These are phyloP conservation scores for Wickerhamomyces ciferrii DNA, from an alignment of 805 yeast species.

Conservation along the genomic window DNA sequence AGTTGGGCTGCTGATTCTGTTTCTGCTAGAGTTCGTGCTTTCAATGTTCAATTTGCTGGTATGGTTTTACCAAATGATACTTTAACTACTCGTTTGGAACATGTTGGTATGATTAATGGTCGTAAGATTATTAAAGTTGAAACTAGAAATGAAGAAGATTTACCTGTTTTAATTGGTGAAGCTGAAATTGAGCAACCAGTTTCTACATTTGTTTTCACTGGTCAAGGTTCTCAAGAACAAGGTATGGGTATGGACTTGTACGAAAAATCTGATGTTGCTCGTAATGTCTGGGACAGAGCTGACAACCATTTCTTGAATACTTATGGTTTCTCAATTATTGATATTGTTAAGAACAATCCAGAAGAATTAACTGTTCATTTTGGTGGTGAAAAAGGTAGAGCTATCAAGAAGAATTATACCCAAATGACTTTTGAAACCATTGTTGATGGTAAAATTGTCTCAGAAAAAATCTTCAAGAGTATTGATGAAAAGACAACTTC, in stretches of 20 bases:
- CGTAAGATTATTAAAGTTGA: slow-evolving; percentile 94
- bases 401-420: slow-evolving; percentile 89
- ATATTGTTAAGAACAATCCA: slow-evolving; percentile 94
- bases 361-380: slow-evolving; percentile 92
- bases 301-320: slow-evolving; percentile 87
- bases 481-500: slow-evolving; percentile 79
- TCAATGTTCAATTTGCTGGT: slow-evolving; percentile 84
- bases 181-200: slow-evolving; percentile 99
- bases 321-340: slow-evolving; percentile 95
- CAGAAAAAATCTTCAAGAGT: slow-evolving; percentile 94
- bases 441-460: slow-evolving; percentile 73
- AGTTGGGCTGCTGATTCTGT: slow-evolving; percentile 98
- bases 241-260: slow-evolving; percentile 99
- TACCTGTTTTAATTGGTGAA: slow-evolving; percentile 82
- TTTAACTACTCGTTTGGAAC: slow-evolving; percentile 83
- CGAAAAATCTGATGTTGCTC: slow-evolving; percentile 85
- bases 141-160: slow-evolving; percentile 79
- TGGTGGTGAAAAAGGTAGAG: slow-evolving; percentile 97
- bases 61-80: slow-evolving; percentile 97
- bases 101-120: slow-evolving; percentile 98
- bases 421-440: slow-evolving; percentile 97
- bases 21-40: slow-evolving; percentile 93
- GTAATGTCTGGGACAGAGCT: slow-evolving; percentile 96
- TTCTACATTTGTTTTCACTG: slow-evolving; percentile 95
- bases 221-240: slow-evolving; percentile 99